Evolutionary conservation across 257 asterid species (phyloP).

Genomic region (Coffea canephora): DNA sequence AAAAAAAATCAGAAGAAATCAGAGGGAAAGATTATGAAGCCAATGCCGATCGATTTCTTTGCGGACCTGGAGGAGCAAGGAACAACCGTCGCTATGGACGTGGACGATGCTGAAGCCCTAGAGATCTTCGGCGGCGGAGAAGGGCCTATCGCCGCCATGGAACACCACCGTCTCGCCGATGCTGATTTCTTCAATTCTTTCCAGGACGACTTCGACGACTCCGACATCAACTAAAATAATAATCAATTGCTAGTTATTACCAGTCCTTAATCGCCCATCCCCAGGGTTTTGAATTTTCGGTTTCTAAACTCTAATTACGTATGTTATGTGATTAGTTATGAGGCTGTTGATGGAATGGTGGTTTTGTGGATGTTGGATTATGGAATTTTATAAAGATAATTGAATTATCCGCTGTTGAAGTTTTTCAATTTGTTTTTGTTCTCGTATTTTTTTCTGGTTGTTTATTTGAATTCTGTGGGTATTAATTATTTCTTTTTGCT

Average conservation of each 20-base stretch:
- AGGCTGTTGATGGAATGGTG: neutral
- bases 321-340: neutral
- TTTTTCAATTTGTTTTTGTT: neutral
- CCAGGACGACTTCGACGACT: conserved; percentile 46
- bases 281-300: neutral
- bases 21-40: conserved; percentile 24
- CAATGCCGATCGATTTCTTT: conserved; percentile 32
- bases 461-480: neutral
- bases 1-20: neutral
- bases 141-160: conserved; percentile 27
- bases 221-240: conserved; percentile 31
- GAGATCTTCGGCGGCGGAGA: conserved; percentile 33
- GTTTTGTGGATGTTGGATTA: neutral
- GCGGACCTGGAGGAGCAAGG: conserved; percentile 39
- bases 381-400: neutral
- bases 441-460: neutral
- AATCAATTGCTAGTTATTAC: neutral
- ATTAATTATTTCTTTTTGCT: neutral
- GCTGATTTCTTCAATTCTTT: conserved; percentile 48
- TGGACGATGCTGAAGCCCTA: conserved; percentile 41
- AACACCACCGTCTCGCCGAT: conserved; percentile 43
- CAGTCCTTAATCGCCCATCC: neutral
- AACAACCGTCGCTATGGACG: conserved; percentile 45
- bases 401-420: neutral
- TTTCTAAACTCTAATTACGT: neutral